A percentile compares a stretch with the other conserved stretches of the same genome.
These are phyloP conservation scores for Breviolum minutum DNA, from an alignment of 73 alveolate genomes.

Conservation along the genomic window DNA sequence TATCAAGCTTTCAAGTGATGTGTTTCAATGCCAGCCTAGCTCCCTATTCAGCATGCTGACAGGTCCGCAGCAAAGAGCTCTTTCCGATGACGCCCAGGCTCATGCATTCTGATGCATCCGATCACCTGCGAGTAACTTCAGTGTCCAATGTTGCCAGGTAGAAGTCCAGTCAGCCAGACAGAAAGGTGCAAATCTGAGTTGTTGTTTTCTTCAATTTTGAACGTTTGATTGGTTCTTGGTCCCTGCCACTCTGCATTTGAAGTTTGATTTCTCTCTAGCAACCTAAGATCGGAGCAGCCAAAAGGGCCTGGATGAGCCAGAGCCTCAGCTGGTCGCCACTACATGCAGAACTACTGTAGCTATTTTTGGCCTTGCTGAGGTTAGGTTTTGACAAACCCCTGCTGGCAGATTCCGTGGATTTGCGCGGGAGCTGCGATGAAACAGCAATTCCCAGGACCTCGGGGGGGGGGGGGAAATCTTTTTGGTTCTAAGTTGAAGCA, in stretches of 20 bases:
- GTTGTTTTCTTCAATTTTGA: no score
- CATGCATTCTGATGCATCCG: no score
- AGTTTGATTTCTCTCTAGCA: no score
- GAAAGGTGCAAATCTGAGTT: no score
- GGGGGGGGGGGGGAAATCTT: neutral
- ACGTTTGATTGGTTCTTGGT: no score
- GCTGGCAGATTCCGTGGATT: conserved; percentile 40
- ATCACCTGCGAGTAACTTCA: no score
- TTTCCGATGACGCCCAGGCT: neutral
- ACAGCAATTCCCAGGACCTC: conserved; percentile 1
- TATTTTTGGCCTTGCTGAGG: neutral
- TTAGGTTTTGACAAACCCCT: conserved; percentile 1
- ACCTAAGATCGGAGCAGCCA: no score
- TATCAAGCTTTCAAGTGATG: no score
- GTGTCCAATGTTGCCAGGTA: neutral
- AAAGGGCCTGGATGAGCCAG: conserved; percentile 4
- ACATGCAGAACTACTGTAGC: neutral
- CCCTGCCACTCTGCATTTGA: no score
- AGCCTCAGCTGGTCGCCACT: neutral
- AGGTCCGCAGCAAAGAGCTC: neutral
- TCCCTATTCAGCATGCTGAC: neutral
- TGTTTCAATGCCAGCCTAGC: neutral
- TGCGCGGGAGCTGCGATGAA: conserved; percentile 38
- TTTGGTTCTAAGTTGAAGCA: neutral
- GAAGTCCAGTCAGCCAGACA: neutral